Evolutionary conservation across 129 eudicot genomes (phyloP).

Genomic region (Centrapalus pauciflorus): DNA sequence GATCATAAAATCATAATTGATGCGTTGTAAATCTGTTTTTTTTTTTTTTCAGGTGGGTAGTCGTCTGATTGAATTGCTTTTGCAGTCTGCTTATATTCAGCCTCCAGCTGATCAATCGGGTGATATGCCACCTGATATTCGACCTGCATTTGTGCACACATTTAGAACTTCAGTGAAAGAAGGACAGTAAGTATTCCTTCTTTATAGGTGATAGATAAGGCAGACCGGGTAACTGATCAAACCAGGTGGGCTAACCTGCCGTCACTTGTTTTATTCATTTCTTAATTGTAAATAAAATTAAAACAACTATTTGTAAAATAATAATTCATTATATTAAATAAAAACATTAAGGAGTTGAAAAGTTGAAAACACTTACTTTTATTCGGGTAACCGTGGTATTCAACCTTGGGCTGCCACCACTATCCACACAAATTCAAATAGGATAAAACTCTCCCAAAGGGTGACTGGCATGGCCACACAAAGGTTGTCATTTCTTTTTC

Average conservation of each 20-base stretch:
- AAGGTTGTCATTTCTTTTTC: no score
- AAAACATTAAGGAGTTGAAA: background rate
- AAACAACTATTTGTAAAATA: background rate
- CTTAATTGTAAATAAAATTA: background rate
- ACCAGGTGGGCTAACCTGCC: background rate
- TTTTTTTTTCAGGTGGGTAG: slow-evolving; percentile 72
- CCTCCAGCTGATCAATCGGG: slow-evolving; percentile 63
- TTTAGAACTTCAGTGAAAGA: slow-evolving; percentile 29
- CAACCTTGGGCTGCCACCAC: no score
- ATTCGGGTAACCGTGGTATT: no score
- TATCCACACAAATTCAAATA: no score
- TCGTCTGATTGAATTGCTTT: slow-evolving; percentile 70
- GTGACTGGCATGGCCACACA: no score
- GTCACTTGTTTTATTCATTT: background rate
- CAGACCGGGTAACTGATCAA: background rate
- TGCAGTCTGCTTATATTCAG: slow-evolving; percentile 80
- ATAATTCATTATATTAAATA: no score
- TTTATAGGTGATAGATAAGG: slow-evolving; percentile 4
- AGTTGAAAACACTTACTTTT: background rate
- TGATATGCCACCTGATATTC: slow-evolving; percentile 65
- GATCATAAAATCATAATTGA: background rate
- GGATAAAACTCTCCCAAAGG: no score
- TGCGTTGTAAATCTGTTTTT: no score
- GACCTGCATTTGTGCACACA: slow-evolving; percentile 68
- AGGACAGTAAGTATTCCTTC: slow-evolving; percentile 23